Evolutionary conservation across 306 rosid species (phyloP).

Genomic region (Dalbergia cochinchinensis): DNA sequence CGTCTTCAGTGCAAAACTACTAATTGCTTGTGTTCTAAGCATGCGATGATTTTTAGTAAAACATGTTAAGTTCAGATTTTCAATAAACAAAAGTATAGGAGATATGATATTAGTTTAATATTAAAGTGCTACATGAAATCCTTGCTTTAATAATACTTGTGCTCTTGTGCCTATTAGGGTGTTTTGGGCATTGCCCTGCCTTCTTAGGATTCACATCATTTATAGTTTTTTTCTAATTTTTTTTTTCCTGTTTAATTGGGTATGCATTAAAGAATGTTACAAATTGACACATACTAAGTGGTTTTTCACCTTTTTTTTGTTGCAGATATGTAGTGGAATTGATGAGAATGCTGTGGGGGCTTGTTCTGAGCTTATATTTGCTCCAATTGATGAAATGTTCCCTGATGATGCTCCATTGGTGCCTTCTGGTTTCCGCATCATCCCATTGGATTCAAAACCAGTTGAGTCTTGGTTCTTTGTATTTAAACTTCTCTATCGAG

Average conservation of each 20-base stretch:
- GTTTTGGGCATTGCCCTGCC: neutral
- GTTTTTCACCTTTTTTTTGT: neutral
- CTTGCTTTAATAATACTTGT: neutral
- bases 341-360: slow-evolving; percentile 94
- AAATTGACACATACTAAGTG: neutral
- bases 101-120: too few relatives aligned
- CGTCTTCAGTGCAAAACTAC: neutral
- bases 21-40: too few relatives aligned
- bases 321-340: slow-evolving; percentile 90
- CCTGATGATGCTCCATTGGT: slow-evolving; percentile 91
- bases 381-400: slow-evolving; percentile 97
- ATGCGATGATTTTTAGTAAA: neutral
- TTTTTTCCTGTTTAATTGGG: neutral
- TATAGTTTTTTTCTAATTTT: neutral
- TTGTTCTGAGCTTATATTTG: slow-evolving; percentile 95
- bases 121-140: neutral
- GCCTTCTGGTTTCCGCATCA: slow-evolving; percentile 97
- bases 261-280: neutral
- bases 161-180: neutral
- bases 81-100: neutral
- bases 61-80: neutral
- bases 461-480: slow-evolving; percentile 65
- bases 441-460: slow-evolving; percentile 91
- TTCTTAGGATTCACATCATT: neutral
- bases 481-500: neutral